Evolutionary conservation across 306 rosid genomes (phyloP), one percentile per base, ranked within the genome.

Genomic region (Dryas drummondii): DNA sequence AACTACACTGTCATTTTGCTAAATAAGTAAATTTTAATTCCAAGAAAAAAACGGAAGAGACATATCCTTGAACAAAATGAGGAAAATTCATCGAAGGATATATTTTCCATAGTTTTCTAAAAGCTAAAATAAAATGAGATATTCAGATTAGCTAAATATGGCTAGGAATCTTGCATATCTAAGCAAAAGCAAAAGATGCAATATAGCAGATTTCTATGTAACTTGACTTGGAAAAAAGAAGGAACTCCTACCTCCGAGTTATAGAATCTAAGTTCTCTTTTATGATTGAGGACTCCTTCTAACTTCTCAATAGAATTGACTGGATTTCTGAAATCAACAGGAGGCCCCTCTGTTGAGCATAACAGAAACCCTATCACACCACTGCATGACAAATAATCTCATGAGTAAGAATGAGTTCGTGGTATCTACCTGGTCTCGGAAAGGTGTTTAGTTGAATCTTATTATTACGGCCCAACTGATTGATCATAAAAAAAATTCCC

Each of bases 291-390:
- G 73, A 96, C 98, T 80, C 96, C 96, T 74, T 83, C 86, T 51
- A 96, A 72, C 75, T 92, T 88, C 86, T 96, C 99, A 65, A 96
- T 92, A 59, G 97, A 93, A 74, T 96, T 96, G 85, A 89, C 84
- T 26, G 99, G 99, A 59, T 84, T 85, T 73, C 64, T 82, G 74
- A 96, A 92, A 83, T 92, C 97, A 85, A 96, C 91, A 63, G 84
- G 79, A 4, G 97, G 97, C 57, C 99, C 99, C 84, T 81, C 89
- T 0, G 96, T 90, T 56, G 96, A 85, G 85, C 99, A 96, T 68
- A 96, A 76, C 72, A 96, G 74, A 83, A 92, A 96, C 41, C 98
- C 99, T 76, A 96, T 96, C 73, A 89, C 89, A 66, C 99, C 99
- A 79, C 99, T 93, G 83, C 89, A 82, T 10, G 52, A 53, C 77